These are phyloP conservation scores for Pyracantha coccinea DNA, from an alignment of 331 rosid genomes.

Conservation along the genomic window DNA sequence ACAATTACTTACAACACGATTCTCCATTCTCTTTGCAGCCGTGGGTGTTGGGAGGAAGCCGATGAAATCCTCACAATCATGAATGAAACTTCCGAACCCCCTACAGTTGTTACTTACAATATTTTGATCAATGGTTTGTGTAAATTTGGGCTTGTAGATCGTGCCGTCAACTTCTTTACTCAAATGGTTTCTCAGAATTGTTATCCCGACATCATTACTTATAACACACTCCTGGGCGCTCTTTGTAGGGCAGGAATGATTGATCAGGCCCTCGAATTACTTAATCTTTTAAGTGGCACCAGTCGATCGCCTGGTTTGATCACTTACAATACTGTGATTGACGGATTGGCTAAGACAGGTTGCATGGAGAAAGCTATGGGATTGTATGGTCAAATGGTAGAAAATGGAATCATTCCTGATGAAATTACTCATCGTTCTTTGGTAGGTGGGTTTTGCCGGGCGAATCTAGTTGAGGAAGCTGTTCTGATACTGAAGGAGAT, in stretches of 20 bases:
- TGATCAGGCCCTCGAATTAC: conserved; percentile 56
- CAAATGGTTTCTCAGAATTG: conserved; percentile 57
- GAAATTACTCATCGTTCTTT: conserved; percentile 64
- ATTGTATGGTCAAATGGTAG: conserved; percentile 48
- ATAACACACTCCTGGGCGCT: conserved; percentile 71
- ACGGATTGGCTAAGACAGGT: conserved; percentile 52
- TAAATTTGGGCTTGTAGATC: conserved; percentile 58
- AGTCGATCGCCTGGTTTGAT: conserved; percentile 62
- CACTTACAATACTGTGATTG: conserved; percentile 66
- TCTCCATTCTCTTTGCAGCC: conserved; percentile 61
- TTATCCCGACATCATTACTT: conserved; percentile 75
- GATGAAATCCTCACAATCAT: conserved; percentile 63
- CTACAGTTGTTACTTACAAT: conserved; percentile 65
- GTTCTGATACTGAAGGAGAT: conserved; percentile 40
- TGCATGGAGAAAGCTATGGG: conserved; percentile 52
- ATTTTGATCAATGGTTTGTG: conserved; percentile 71
- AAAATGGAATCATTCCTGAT: conserved; percentile 55
- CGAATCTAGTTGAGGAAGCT: conserved; percentile 51
- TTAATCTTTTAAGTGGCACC: conserved; percentile 38
- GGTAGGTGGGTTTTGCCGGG: conserved; percentile 53
- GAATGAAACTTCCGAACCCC: conserved; percentile 46
- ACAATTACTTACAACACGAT: conserved; percentile 70
- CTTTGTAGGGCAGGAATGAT: conserved; percentile 71
- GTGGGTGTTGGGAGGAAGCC: conserved; percentile 61
- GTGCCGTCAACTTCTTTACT: conserved; percentile 52